Base-by-base conservation (phyloP, 257 asterid species). In the Scutellaria minor region DNA sequence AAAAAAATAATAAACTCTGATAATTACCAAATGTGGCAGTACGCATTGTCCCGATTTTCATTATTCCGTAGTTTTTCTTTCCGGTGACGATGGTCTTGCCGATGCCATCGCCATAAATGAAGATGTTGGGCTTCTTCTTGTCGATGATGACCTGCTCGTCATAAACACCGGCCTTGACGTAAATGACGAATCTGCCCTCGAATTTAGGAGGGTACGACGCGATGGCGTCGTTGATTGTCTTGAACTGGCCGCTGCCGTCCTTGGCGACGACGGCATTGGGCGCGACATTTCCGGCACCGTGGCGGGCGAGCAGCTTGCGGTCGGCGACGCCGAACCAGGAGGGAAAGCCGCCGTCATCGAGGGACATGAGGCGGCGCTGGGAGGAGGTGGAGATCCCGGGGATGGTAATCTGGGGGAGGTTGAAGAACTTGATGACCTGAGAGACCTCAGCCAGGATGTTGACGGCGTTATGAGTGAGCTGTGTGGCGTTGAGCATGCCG, bases 71-170 rank as follows among this genome's bases (percentile, higher is more conserved):
- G 64, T 84, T 85, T 72, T 61, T 81, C 24, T 10, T 70, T 5
- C 87, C 93, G 0, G 92, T 86, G 9, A 93, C 68, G 3, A 93
- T 77, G 6, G 95, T 83, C 64, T 48, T 90, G 14, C 84, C 85
- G 2, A 89, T 78, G 51, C 97, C 97, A 22, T 93, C 98, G n/a
- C 98, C 97, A 8, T 90, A 93, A 40, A 93, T 87, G 70, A 78
- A 85, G 40, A 90, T 65, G 1, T 88, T 85, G 1, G 73, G 54
- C 81, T 86, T 81, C 15, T 66, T 71, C 69, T 82, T 89, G 47
- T 77, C 88, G 7, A 93, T 68, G 2, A 78, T 51, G 35, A 93
- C 80, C 18, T 78, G 75, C 76, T 93, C 98, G 0, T 57, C 18
- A 15, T 90, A 90, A 11, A 86, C 69, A 1, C 98, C 98, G 0